Base-by-base conservation (phyloP, 2,329 filamentous ascomycete species). In the Arthrobotrys conoides region DNA sequence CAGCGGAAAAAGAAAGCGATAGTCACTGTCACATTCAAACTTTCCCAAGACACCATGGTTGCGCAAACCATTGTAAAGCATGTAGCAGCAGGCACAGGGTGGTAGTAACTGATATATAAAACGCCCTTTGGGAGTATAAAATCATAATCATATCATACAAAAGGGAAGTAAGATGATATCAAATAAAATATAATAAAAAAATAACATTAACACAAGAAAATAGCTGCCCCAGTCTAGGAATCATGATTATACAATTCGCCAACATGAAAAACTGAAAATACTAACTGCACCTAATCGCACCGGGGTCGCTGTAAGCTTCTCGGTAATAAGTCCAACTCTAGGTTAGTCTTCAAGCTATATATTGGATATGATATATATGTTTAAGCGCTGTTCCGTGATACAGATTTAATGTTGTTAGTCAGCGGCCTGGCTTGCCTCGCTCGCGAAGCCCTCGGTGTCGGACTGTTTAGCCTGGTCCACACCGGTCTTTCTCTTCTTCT, bases 81-180 rank as follows among this genome's bases (percentile, higher is more conserved):
- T n/a, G n/a, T 30, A 59, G 3, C 18, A 59, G 53, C 53, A 41
- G 12, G 53, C 41, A 44, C 41, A 14, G 51, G 18, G 49, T 24
- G 20, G 41, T 41, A 53, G 30, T 48, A 63, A 61, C 53, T 41
- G 53, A 59, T 22, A 16, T 51, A 20, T 44, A 30, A 24, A 57
- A 76, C 65, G 71, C 71, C 72, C 38, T 61, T 59, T 57, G 44
- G 10, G 66, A 67, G 63, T 61, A 63, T 49, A 33, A 38, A 48
- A 55, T 57, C 49, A 59, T 41, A 67, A 67, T 71, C 66, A 68
- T 77, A 77, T 77, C 73, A 68, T 77, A 71, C 73, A 77, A 71
- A 71, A 67, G 59, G 44, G 66, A 67, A 18, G 8, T 18, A 30
- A 36, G 30, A 38, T 51, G 41, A 64, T 48, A 22, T 46, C 44